phyloP scores from a whole-genome alignment of 495 filamentous ascomycete genomes.

The Aspergillus nanangensis region DNA sequence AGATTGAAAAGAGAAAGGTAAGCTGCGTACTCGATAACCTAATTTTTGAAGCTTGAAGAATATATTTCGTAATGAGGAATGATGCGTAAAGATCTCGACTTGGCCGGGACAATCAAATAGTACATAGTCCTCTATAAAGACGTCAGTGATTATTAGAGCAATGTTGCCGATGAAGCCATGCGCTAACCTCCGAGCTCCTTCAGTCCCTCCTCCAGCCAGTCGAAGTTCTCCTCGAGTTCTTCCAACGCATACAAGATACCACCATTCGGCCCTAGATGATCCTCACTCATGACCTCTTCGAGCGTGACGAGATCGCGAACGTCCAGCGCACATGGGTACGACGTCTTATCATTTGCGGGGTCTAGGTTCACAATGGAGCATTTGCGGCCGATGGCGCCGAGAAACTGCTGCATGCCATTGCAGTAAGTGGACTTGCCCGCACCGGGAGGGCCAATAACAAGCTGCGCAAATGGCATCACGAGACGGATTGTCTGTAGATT shows the following conservation, averaged over 20 bases:
- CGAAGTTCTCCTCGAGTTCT: conserved; percentile 86
- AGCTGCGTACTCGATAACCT: conserved; percentile 79
- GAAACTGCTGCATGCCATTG: conserved; percentile 98
- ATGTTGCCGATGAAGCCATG: not conserved
- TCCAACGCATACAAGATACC: conserved; percentile 90
- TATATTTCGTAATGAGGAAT: conserved; percentile 83
- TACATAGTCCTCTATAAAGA: conserved; percentile 73
- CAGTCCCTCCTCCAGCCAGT: conserved; percentile 80
- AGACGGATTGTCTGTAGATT: not conserved
- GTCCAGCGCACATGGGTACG: conserved; percentile 75
- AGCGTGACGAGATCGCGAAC: conserved; percentile 82
- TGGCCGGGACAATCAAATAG: conserved; percentile 96
- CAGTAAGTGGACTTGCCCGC: conserved; percentile 96
- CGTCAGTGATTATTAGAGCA: not conserved
- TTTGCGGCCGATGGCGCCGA: conserved; percentile 87
- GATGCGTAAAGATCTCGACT: conserved; percentile 94
- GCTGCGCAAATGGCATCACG: conserved; percentile 62
- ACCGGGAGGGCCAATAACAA: conserved; percentile 89
- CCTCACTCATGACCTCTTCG: conserved; percentile 93
- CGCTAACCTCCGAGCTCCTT: conserved; percentile 59
- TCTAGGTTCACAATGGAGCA: conserved; percentile 95
- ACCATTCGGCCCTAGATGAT: conserved; percentile 88
- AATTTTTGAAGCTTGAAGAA: conserved; percentile 87
- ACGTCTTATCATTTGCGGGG: conserved; percentile 79
- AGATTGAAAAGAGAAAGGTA: conserved; percentile 1